phyloP scores from a whole-genome alignment of 306 rosid genomes.

The Sicyos baderoa region DNA sequence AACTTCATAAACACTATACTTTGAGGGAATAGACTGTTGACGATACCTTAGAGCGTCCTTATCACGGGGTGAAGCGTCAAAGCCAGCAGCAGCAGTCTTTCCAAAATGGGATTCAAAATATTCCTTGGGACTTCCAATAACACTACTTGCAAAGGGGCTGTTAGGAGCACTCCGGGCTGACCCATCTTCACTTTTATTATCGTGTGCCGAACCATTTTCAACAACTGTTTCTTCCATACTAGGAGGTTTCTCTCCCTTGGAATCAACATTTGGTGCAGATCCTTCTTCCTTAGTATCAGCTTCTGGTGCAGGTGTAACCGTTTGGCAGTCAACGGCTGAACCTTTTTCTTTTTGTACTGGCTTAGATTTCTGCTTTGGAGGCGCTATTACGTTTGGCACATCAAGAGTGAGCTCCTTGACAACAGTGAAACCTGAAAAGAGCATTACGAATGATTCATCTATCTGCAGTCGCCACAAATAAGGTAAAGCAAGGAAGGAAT shows the following conservation, averaged over 20 bases:
- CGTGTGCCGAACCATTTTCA: slow-evolving; percentile 56
- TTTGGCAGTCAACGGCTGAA: slow-evolving; percentile 40
- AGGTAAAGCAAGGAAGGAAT: not conserved
- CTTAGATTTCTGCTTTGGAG: slow-evolving; percentile 57
- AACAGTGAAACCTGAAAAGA: slow-evolving; percentile 60
- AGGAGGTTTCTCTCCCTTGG: slow-evolving; percentile 43
- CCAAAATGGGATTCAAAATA: slow-evolving; percentile 46
- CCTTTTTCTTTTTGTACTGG: slow-evolving; percentile 29
- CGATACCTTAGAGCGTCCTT: slow-evolving; percentile 68
- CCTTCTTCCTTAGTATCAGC: not conserved
- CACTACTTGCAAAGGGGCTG: slow-evolving; percentile 70
- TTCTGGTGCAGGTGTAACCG: slow-evolving; percentile 26
- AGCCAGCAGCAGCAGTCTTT: slow-evolving; percentile 36
- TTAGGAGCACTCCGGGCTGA: slow-evolving; percentile 62
- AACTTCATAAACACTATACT: not conserved
- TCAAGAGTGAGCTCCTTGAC: slow-evolving; percentile 87
- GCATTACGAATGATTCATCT: slow-evolving; percentile 21
- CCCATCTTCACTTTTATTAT: slow-evolving; percentile 43
- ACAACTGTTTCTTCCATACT: slow-evolving; percentile 45
- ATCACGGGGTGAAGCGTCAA: slow-evolving; percentile 58
- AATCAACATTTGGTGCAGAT: slow-evolving; percentile 16
- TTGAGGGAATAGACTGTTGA: not conserved
- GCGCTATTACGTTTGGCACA: slow-evolving; percentile 61
- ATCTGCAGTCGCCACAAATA: slow-evolving; percentile 12
- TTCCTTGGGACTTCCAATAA: slow-evolving; percentile 65